Conservation (phyloP, 495 filamentous ascomycete genomes). For the Xylaria flabelliformis region DNA sequence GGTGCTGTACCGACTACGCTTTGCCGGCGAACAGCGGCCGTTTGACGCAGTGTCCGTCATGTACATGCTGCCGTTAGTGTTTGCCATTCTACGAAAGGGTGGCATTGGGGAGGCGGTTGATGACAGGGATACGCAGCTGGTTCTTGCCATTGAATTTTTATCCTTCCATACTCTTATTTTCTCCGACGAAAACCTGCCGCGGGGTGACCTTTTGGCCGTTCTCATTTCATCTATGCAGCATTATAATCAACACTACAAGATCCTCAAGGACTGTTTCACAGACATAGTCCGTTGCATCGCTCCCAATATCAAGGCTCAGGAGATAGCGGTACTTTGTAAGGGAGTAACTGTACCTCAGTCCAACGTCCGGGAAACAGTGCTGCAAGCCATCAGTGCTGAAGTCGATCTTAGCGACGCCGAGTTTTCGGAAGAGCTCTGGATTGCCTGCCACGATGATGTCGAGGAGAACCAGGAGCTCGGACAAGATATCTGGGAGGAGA, state of each 20-base stretch:
- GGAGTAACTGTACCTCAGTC: conserved; percentile 79
- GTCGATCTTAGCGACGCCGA: conserved; percentile 86
- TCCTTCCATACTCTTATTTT: conserved; percentile 83
- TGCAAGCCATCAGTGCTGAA: conserved; percentile 90
- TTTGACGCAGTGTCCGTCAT: conserved; percentile 85
- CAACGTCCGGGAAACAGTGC: conserved; percentile 79
- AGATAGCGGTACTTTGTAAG: conserved; percentile 72
- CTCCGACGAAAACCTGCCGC: conserved; percentile 74
- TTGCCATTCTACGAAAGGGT: conserved; percentile 74
- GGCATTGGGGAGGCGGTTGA: conserved; percentile 76
- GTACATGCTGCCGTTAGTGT: conserved; percentile 84
- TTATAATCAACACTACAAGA: conserved; percentile 91
- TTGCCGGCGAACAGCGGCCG: conserved; percentile 87
- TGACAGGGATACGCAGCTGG: conserved; percentile 83
- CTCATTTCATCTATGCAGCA: conserved; percentile 83
- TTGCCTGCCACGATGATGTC: conserved; percentile 87
- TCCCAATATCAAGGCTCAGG: conserved; percentile 70
- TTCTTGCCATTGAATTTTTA: conserved; percentile 89
- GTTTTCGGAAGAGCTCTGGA: conserved; percentile 91
- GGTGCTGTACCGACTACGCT: conserved; percentile 87
- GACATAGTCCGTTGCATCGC: conserved; percentile 83
- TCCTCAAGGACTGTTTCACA: conserved; percentile 87
- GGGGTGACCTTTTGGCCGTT: conserved; percentile 69
- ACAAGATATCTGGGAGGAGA: conserved; percentile 91
- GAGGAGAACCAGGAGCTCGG: conserved; percentile 87